Conservation (phyloP, 371 early-diverging fungal genomes). For the Funneliformis caledonium region DNA sequence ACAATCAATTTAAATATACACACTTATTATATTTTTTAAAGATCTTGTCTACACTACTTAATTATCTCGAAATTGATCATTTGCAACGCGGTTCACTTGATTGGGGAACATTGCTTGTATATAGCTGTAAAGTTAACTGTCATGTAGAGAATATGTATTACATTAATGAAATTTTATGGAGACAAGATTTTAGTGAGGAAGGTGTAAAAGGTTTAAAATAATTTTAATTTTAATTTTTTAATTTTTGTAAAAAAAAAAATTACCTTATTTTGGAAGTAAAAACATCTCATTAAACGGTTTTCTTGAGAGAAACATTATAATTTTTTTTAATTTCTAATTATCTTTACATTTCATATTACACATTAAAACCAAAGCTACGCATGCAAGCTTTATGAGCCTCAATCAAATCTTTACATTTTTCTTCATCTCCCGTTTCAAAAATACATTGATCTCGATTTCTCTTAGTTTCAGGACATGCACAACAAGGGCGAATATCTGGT, state of each 20-base stretch:
- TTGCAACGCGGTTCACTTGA: constrained; percentile 77
- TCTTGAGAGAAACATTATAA: too few species aligned
- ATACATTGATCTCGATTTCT: constrained; percentile 90
- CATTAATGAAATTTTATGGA: constrained; percentile 68
- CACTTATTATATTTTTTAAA: constrained; percentile 38
- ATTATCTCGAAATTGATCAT: constrained; percentile 79
- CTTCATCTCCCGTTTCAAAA: constrained; percentile 82
- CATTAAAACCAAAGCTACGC: constrained; percentile 91
- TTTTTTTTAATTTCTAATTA: too few species aligned
- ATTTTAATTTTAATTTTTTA: background rate
- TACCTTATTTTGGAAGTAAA: too few species aligned
- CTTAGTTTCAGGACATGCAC: constrained; percentile 95
- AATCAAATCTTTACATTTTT: constrained; percentile 86
- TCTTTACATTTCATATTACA: constrained; percentile 51
- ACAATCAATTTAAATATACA: background rate
- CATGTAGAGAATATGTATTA: constrained; percentile 58
- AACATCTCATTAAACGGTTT: too few species aligned
- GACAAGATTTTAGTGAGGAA: constrained; percentile 74
- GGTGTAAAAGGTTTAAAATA: constrained; percentile 49
- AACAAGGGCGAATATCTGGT: constrained; percentile 87
- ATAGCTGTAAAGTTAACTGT: constrained; percentile 89
- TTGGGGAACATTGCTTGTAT: constrained; percentile 90
- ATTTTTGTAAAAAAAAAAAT: too few species aligned
- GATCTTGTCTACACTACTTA: constrained; percentile 86
- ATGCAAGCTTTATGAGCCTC: constrained; percentile 90